Percentiles rank a stretch among this genome's conserved stretches.
phyloP scores from a whole-genome alignment of 345 rosid species.

The Gossypium arboreum region DNA sequence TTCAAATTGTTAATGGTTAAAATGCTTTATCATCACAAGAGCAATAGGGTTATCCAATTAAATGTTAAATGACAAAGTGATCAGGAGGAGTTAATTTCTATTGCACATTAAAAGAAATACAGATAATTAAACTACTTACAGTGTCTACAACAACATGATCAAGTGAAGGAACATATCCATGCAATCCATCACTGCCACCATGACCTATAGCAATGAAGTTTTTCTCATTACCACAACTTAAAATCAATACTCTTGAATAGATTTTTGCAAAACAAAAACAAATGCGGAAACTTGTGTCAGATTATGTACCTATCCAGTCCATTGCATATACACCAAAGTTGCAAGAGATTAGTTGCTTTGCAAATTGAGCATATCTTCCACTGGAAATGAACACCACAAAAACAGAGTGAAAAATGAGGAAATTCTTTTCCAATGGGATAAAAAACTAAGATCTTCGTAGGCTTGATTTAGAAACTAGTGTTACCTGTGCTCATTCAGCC shows the following conservation, averaged over 20 bases:
- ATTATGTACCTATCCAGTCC: constrained; percentile 84
- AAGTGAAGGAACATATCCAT: constrained; percentile 97
- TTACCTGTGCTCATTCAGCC: constrained; percentile 96
- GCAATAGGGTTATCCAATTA: constrained; percentile 5
- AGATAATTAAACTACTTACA: constrained; percentile 36
- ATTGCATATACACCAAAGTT: constrained; percentile 82
- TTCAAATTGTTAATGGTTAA: background rate
- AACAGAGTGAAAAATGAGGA: background rate
- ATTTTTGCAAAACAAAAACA: background rate
- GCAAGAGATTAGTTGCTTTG: constrained; percentile 67
- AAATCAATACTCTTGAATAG: background rate
- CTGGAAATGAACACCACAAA: constrained; percentile 29
- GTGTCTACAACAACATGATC: constrained; percentile 90
- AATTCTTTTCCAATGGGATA: background rate
- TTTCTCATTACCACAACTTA: background rate
- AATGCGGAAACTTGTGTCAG: constrained; percentile 3
- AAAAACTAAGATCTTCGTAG: background rate
- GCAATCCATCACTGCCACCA: constrained; percentile 99
- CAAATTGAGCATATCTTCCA: constrained; percentile 90
- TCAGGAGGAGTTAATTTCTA: background rate
- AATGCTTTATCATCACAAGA: background rate
- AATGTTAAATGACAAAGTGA: background rate
- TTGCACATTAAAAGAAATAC: background rate
- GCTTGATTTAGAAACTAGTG: background rate
- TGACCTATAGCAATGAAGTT: constrained; percentile 53